Evolutionary conservation across 768 basidiomycete genomes (phyloP).

Genomic region (Mycena crocata): DNA sequence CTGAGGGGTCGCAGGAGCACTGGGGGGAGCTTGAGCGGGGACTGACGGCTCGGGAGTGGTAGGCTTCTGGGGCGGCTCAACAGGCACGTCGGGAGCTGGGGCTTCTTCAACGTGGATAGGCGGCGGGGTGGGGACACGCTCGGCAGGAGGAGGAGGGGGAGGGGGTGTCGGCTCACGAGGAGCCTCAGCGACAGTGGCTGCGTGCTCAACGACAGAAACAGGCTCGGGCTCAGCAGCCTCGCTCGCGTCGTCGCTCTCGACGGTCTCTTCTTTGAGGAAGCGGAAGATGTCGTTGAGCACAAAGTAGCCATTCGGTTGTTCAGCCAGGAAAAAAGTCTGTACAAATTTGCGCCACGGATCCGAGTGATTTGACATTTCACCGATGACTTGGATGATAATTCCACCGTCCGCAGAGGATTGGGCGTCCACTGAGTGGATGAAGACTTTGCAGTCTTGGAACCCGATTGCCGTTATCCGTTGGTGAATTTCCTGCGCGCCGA

Average conservation of each 20-base stretch:
- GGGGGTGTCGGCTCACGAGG: slow-evolving; percentile 55
- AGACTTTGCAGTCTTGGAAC: slow-evolving; percentile 98
- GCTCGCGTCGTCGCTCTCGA: slow-evolving; percentile 79
- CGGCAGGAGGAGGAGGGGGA: slow-evolving; percentile 49
- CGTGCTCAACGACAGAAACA: slow-evolving; percentile 44
- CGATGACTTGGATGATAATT: slow-evolving; percentile 99
- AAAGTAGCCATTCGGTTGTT: slow-evolving; percentile 99
- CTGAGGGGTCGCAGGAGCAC: slow-evolving; percentile 47
- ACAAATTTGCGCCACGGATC: slow-evolving; percentile 98
- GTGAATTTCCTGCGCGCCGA: slow-evolving; percentile 85
- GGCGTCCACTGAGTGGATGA: slow-evolving; percentile 98
- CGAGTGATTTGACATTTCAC: slow-evolving; percentile 95
- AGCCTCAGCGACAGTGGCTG: slow-evolving; percentile 45
- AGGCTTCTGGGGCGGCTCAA: slow-evolving; percentile 28
- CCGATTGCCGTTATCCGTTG: slow-evolving; percentile 94
- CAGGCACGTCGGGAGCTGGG: slow-evolving; percentile 51
- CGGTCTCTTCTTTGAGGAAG: slow-evolving; percentile 95
- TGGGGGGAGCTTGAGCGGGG: slow-evolving; percentile 43
- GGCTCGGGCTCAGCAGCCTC: slow-evolving; percentile 53
- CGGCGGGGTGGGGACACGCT: slow-evolving; percentile 42
- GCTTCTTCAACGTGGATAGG: slow-evolving; percentile 51
- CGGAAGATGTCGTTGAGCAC: slow-evolving; percentile 99
- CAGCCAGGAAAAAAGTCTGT: slow-evolving; percentile 99
- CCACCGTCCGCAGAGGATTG: slow-evolving; percentile 95
- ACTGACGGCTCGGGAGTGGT: slow-evolving; percentile 47